A percentile compares a stretch with the other conserved stretches of the same genome.
These are phyloP conservation scores for Pogostemon cablin DNA, from an alignment of 257 asterid species.

Conservation along the genomic window DNA sequence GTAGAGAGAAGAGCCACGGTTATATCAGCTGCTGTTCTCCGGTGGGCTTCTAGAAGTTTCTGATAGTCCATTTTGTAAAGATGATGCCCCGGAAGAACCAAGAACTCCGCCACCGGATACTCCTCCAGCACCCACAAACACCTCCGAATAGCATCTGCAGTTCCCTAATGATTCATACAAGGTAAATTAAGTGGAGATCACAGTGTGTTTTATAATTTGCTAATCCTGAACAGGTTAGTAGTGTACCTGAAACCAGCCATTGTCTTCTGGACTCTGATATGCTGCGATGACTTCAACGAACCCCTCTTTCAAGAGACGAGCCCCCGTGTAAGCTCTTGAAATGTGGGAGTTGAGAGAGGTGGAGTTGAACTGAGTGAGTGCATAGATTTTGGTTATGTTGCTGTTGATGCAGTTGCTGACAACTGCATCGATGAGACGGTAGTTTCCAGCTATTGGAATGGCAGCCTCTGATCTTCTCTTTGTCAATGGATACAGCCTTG, in stretches of 20 bases:
- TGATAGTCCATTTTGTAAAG: conserved; percentile 84
- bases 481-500: conserved; percentile 74
- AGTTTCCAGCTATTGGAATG: conserved; percentile 86
- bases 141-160: conserved; percentile 85
- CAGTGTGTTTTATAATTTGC: too few relatives aligned
- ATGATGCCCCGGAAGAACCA: conserved; percentile 91
- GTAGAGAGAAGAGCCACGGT: conserved; percentile 53
- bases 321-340: conserved; percentile 72
- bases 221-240: background rate
- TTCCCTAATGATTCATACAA: conserved; percentile 54
- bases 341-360: conserved; percentile 90
- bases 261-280: conserved; percentile 75
- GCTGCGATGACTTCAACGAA: conserved; percentile 87
- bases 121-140: conserved; percentile 82
- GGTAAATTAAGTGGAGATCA: background rate
- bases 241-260: conserved; percentile 78
- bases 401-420: conserved; percentile 95
- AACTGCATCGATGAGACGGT: conserved; percentile 78
- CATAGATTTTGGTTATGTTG: conserved; percentile 73
- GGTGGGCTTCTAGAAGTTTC: conserved; percentile 57
- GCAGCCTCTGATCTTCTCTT: conserved; percentile 83
- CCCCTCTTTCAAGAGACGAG: conserved; percentile 58
- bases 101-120: conserved; percentile 54
- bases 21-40: conserved; percentile 51
- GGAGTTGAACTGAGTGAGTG: conserved; percentile 86